Percentiles rank a stretch among this genome's conserved stretches.
These are phyloP conservation scores for Fusarium kyushuense DNA, from an alignment of 2,329 filamentous ascomycete genomes.

Conservation along the genomic window DNA sequence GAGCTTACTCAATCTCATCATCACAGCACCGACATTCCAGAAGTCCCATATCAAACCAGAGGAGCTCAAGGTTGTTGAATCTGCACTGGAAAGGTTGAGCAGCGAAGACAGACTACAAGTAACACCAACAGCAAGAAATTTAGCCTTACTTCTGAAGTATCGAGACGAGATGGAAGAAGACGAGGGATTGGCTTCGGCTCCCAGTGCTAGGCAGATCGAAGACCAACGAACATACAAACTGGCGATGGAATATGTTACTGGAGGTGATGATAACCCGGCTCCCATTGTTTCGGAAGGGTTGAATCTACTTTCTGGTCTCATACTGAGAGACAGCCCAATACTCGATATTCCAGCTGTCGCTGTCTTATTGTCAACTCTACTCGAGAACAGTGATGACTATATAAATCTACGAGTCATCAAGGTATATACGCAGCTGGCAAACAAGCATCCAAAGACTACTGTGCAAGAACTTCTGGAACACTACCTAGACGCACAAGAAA, in stretches of 20 bases:
- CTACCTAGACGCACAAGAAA: constrained; percentile 74
- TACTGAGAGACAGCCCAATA: constrained; percentile 66
- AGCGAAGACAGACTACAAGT: constrained; percentile 55
- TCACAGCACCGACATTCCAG: constrained; percentile 69
- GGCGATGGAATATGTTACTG: constrained; percentile 72
- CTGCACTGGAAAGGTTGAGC: constrained; percentile 60
- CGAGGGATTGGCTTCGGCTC: constrained; percentile 53
- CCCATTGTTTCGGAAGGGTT: constrained; percentile 76
- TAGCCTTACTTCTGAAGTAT: constrained; percentile 67
- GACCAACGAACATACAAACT: constrained; percentile 72
- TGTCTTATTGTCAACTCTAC: constrained; percentile 71
- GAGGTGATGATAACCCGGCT: constrained; percentile 69
- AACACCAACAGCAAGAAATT: constrained; percentile 67
- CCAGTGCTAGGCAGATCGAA: constrained; percentile 64
- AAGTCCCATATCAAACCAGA: constrained; percentile 59
- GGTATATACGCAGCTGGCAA: constrained; percentile 71
- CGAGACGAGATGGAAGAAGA: constrained; percentile 65
- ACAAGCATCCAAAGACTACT: constrained; percentile 71
- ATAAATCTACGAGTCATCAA: constrained; percentile 77
- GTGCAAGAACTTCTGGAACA: constrained; percentile 73
- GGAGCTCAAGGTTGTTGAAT: constrained; percentile 61
- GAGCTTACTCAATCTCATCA: constrained; percentile 70
- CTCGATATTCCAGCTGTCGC: constrained; percentile 75
- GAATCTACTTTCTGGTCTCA: constrained; percentile 68
- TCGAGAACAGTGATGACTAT: constrained; percentile 77